A percentile compares a stretch with the other conserved stretches of the same genome.
Evolutionary conservation across 768 basidiomycete species (phyloP).

Genomic region (Xerocomus brunneocitrinus): DNA sequence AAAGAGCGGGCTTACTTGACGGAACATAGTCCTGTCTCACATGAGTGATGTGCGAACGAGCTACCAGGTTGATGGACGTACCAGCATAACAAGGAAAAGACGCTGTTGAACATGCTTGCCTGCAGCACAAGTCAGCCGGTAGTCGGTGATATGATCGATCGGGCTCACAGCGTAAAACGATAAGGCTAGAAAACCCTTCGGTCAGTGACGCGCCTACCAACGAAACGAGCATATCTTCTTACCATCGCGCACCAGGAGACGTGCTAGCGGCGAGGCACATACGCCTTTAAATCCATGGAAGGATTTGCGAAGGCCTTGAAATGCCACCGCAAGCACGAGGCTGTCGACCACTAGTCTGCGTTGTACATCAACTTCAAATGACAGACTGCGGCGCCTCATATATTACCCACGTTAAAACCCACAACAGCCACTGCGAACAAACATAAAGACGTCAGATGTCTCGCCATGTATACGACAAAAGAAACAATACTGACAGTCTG

Average conservation of each 20-base stretch:
- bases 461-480: neutral
- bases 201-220: neutral
- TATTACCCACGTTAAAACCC: slow-evolving; percentile 5
- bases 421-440: slow-evolving; percentile 8
- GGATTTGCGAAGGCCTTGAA: slow-evolving; percentile 1
- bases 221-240: neutral
- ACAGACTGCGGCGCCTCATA: no score
- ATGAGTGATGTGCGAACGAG: neutral
- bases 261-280: slow-evolving; percentile 2
- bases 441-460: neutral
- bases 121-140: neutral
- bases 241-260: slow-evolving; percentile 9
- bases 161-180: slow-evolving; percentile 10
- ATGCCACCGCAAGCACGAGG: slow-evolving; percentile 2
- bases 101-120: slow-evolving; percentile 5
- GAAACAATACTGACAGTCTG: slow-evolving; percentile 2
- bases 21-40: slow-evolving; percentile 3
- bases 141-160: neutral
- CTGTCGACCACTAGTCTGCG: slow-evolving; percentile 8
- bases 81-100: slow-evolving; percentile 9
- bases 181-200: neutral
- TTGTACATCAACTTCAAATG: neutral
- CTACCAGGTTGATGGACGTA: neutral
- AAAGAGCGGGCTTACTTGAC: neutral
- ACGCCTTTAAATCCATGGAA: neutral